phyloP scores from a whole-genome alignment of 2,329 filamentous ascomycete species.

The Ceratocystis diversiconidia region DNA sequence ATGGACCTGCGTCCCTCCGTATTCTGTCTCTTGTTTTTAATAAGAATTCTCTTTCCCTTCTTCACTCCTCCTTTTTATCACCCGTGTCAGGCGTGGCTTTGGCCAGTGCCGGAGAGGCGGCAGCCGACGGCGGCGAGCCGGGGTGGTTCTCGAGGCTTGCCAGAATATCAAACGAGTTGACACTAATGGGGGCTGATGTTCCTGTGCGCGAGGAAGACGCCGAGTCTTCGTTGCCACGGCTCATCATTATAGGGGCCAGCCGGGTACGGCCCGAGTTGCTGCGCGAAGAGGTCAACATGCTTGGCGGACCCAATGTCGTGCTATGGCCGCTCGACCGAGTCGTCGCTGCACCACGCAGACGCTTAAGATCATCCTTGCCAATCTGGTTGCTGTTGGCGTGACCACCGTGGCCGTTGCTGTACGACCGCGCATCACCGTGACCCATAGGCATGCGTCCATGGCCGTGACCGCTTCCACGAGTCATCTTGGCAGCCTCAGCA shows the following conservation, averaged over 20 bases:
- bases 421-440: conserved; percentile 62
- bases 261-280: conserved; percentile 65
- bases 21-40: not conserved
- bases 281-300: conserved; percentile 65
- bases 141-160: conserved; percentile 50
- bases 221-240: conserved; percentile 68
- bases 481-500: conserved; percentile 32
- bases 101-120: conserved; percentile 50
- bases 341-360: conserved; percentile 45
- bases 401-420: conserved; percentile 56
- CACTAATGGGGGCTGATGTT: conserved; percentile 51
- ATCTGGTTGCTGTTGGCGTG: conserved; percentile 73
- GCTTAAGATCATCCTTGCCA: conserved; percentile 78
- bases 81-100: conserved; percentile 44
- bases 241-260: conserved; percentile 58
- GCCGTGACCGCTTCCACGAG: conserved; percentile 40
- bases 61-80: conserved; percentile 30
- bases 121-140: conserved; percentile 54
- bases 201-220: conserved; percentile 76
- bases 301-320: conserved; percentile 63
- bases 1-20: not conserved
- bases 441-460: conserved; percentile 54
- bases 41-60: not conserved
- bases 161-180: conserved; percentile 79
- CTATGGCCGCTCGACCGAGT: conserved; percentile 46